These are phyloP conservation scores for Blastomyces parvus DNA, from an alignment of 2,329 filamentous ascomycete genomes.

Conservation along the genomic window DNA sequence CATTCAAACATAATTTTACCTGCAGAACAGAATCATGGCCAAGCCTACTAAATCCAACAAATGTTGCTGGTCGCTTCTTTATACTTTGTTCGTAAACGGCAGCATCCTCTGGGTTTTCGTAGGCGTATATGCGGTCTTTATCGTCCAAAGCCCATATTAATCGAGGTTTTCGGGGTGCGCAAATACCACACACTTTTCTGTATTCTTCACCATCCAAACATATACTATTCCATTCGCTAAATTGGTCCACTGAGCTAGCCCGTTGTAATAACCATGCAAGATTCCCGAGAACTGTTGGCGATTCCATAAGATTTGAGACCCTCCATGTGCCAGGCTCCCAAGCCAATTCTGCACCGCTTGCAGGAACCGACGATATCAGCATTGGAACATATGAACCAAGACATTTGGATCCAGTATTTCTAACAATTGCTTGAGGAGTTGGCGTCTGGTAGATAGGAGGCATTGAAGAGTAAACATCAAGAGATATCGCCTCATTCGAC, in stretches of 20 bases:
- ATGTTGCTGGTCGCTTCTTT: slow-evolving; percentile 40
- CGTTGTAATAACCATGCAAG: slow-evolving; percentile 29
- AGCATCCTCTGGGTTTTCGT: slow-evolving; percentile 45
- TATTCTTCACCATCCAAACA: background rate
- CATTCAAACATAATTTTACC: slow-evolving; percentile 33
- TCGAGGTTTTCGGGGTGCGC: slow-evolving; percentile 26
- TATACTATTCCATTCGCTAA: slow-evolving; percentile 24
- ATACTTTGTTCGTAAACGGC: slow-evolving; percentile 42
- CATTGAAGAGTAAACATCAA: slow-evolving; percentile 18
- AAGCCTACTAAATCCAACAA: slow-evolving; percentile 32
- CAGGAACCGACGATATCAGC: slow-evolving; percentile 21
- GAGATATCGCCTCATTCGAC: slow-evolving; percentile 16
- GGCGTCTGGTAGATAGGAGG: slow-evolving; percentile 20
- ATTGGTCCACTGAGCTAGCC: slow-evolving; percentile 20
- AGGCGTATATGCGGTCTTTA: slow-evolving; percentile 30
- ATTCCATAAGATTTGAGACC: slow-evolving; percentile 22
- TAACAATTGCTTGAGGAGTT: slow-evolving; percentile 13
- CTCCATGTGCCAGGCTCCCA: slow-evolving; percentile 21
- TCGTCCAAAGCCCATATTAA: slow-evolving; percentile 27
- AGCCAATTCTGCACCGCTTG: slow-evolving; percentile 15
- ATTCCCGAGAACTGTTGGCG: slow-evolving; percentile 19
- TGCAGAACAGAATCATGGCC: slow-evolving; percentile 25
- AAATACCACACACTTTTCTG: slow-evolving; percentile 20
- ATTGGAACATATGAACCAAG: slow-evolving; percentile 26
- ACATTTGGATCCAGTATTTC: slow-evolving; percentile 20